Evolutionary conservation across 2,329 filamentous ascomycete species (phyloP), one percentile per base, ranked within the genome.

Genomic region (Cladorrhinum sp.): DNA sequence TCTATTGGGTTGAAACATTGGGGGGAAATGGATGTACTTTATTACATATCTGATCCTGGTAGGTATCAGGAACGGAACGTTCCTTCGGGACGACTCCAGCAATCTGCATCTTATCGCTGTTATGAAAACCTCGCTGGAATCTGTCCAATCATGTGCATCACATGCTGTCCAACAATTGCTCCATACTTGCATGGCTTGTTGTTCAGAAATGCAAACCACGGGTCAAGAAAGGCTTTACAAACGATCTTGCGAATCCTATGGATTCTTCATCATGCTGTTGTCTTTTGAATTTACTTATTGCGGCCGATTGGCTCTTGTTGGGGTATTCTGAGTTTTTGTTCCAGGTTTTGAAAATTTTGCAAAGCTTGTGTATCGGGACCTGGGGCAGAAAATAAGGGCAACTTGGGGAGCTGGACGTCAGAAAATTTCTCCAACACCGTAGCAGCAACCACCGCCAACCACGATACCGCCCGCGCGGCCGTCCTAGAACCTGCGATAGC

Each of bases 381-480:
- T 65, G 68, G 70, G 70, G 70, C 69, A 69, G 62, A 60, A 70
- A 68, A 70, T 69, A 67, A 70, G 68, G 68, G 69, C 68, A 70
- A 64, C 63, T 64, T 62, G 62, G 60, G 49, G 49, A 49, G 50
- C 63, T 64, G 66, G 67, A 69, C 58, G 56, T 66, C 63, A 63
- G 62, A 65, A 69, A 68, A 59, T 66, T 70, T 70, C 64, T 64
- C 66, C 59, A 61, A 65, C 58, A 63, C 53, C 51, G 23, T 25
- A 24, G n/a, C 52, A 51, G 32, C 41, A 24, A 23, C 52, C 29
- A 41, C 45, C 56, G 25, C 38, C 22, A 52, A 55, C 52, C 54
- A 49, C 54, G 48, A 51, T 56, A 53, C 49, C 58, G 49, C 45
- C 50, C 45, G 49, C 50, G 20, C 24, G 36, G 23, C 16, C 22